Conservation (phyloP, 345 rosid species). For the Murraya koenigii region DNA sequence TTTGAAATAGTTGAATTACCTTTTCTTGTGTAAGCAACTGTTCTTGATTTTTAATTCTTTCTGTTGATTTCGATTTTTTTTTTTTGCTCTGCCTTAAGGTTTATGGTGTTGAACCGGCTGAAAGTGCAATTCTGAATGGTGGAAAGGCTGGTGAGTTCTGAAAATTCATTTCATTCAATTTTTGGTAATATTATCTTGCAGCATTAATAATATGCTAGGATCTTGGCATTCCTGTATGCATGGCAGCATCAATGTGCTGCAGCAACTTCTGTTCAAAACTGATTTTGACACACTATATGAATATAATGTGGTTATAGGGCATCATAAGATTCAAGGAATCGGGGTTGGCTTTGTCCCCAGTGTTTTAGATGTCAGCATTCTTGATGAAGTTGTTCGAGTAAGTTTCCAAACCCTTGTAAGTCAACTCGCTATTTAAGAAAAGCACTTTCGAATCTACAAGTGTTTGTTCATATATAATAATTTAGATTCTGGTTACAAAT, state of each 20-base stretch:
- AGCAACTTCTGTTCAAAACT: no score
- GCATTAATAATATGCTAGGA: no score
- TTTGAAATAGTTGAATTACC: background rate
- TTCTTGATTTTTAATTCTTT: background rate
- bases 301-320: slow-evolving; percentile 31
- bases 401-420: slow-evolving; percentile 1
- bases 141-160: slow-evolving; percentile 33
- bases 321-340: slow-evolving; percentile 53
- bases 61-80: no score
- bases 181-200: no score
- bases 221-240: no score
- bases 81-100: slow-evolving; percentile 18
- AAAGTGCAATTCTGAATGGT: slow-evolving; percentile 46
- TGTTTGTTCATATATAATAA: no score
- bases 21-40: no score
- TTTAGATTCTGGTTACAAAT: no score
- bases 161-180: no score
- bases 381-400: slow-evolving; percentile 53
- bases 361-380: slow-evolving; percentile 37
- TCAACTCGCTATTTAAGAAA: no score
- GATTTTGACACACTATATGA: no score
- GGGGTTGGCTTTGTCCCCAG: slow-evolving; percentile 52
- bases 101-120: slow-evolving; percentile 43
- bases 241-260: background rate
- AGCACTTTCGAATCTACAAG: no score